These are phyloP conservation scores for Podaxis carcinomalis DNA, from an alignment of 768 basidiomycete species.

Conservation along the genomic window DNA sequence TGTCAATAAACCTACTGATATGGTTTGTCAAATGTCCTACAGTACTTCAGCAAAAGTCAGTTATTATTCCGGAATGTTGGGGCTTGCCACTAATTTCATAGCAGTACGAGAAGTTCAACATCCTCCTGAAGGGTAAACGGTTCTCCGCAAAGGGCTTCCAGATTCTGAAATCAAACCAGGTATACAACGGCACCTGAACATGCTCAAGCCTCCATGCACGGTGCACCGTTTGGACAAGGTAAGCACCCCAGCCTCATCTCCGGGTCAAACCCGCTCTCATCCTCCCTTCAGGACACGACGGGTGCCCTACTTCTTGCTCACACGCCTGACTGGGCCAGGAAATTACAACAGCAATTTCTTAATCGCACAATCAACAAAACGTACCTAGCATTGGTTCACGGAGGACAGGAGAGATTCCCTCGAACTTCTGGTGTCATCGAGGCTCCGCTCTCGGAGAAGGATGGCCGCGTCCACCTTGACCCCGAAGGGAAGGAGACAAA, in stretches of 20 bases:
- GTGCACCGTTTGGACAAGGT: constrained; percentile 72
- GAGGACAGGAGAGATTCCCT: constrained; percentile 42
- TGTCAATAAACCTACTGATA: constrained; percentile 56
- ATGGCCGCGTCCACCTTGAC: constrained; percentile 44
- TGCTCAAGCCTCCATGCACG: constrained; percentile 30
- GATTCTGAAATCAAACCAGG: constrained; percentile 14
- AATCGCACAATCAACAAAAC: constrained; percentile 45
- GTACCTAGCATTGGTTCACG: constrained; percentile 63
- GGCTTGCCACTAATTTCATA: not conserved
- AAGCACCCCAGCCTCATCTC: not conserved
- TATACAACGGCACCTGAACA: constrained; percentile 18
- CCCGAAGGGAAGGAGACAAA: constrained; percentile 28
- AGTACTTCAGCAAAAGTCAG: constrained; percentile 16
- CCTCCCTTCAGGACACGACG: constrained; percentile 46
- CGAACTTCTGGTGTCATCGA: constrained; percentile 36
- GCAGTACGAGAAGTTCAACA: constrained; percentile 24
- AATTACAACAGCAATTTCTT: constrained; percentile 54
- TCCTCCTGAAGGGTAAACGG: constrained; percentile 29
- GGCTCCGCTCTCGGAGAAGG: constrained; percentile 33
- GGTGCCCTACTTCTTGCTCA: constrained; percentile 57
- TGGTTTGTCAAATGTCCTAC: constrained; percentile 46
- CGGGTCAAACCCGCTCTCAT: not conserved
- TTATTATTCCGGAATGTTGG: constrained; percentile 1
- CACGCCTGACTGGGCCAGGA: constrained; percentile 34
- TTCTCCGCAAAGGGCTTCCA: not conserved